Evolutionary conservation across 768 basidiomycete species (phyloP).

Genomic region (Boletus rubroflammeus): DNA sequence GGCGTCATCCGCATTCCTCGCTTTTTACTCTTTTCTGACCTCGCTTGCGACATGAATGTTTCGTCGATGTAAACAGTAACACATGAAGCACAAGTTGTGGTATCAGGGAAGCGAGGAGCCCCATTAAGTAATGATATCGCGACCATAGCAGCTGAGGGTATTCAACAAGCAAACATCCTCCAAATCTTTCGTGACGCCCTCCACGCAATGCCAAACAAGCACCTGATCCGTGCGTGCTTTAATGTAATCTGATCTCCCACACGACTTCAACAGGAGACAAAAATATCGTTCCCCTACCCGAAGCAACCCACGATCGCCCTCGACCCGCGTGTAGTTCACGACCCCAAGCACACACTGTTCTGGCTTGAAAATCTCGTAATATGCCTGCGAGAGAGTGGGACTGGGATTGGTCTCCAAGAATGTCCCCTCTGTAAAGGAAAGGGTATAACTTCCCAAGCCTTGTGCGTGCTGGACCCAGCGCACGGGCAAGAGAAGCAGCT

Average conservation of each 20-base stretch:
- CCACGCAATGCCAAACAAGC: constrained; percentile 9
- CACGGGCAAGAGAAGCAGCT: constrained; percentile 9
- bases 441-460: constrained; percentile 5
- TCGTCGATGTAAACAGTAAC: background rate
- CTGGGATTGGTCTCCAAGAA: constrained; percentile 7
- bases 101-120: background rate
- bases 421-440: constrained; percentile 10
- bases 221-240: constrained; percentile 15
- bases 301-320: constrained; percentile 5
- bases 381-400: constrained; percentile 11
- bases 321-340: constrained; percentile 10
- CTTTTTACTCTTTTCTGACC: constrained; percentile 9
- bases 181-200: constrained; percentile 7
- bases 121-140: background rate
- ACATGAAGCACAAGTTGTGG: background rate
- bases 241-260: constrained; percentile 3
- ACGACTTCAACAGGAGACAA: constrained; percentile 9
- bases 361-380: constrained; percentile 16
- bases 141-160: background rate
- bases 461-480: constrained; percentile 2
- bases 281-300: constrained; percentile 11
- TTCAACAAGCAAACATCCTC: constrained; percentile 12
- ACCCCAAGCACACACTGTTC: constrained; percentile 15
- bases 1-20: constrained; percentile 8
- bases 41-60: background rate